phyloP scores from a whole-genome alignment of 1,284 basidiomycete species.

The Chiua sp. region DNA sequence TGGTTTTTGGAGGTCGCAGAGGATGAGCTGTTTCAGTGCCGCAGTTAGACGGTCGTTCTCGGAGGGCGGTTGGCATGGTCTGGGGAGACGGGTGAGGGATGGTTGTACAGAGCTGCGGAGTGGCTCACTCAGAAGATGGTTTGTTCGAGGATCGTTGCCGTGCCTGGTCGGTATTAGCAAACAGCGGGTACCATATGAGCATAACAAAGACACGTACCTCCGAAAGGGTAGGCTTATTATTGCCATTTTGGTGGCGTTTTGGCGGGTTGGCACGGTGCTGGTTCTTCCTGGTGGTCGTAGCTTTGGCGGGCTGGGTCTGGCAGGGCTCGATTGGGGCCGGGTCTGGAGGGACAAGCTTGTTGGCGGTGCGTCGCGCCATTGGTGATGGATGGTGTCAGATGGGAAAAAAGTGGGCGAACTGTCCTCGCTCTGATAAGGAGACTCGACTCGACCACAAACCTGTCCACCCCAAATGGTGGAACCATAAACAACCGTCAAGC shows the following conservation, averaged over 20 bases:
- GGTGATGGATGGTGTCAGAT: background rate
- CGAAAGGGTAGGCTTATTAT: background rate
- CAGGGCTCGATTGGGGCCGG: background rate
- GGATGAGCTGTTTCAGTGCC: slow-evolving; percentile 11
- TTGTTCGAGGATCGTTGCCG: background rate
- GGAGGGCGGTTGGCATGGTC: slow-evolving; percentile 6
- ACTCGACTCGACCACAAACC: background rate
- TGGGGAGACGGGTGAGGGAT: background rate
- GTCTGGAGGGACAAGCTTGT: slow-evolving; percentile 8
- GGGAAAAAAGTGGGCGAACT: background rate
- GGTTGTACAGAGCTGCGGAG: background rate
- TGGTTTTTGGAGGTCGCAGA: background rate
- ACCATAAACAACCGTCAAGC: slow-evolving; percentile 29
- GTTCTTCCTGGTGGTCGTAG: background rate
- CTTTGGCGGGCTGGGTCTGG: slow-evolving; percentile 6
- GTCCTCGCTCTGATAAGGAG: background rate
- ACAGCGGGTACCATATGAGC: background rate
- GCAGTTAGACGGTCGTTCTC: background rate
- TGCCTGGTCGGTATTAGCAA: slow-evolving; percentile 3
- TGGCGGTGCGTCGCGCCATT: slow-evolving; percentile 14
- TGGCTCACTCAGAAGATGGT: slow-evolving; percentile 9
- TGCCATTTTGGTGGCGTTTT: background rate
- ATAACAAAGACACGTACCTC: slow-evolving; percentile 8
- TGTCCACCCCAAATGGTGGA: slow-evolving; percentile 1
- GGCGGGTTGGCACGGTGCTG: no score